Conservation (phyloP, 768 basidiomycete genomes). For the Nevesoporus exiguus region DNA sequence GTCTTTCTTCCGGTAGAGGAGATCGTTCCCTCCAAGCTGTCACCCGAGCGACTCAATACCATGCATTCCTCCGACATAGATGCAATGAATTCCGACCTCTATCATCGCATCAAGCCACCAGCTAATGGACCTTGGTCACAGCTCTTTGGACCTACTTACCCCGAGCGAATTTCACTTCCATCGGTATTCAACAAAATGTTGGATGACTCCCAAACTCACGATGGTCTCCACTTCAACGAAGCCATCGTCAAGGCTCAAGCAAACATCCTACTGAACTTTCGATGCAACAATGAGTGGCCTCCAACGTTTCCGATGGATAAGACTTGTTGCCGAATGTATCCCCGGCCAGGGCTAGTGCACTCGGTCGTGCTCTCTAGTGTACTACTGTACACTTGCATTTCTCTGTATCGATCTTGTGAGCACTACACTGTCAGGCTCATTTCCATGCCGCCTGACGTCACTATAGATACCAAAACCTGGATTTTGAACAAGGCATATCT, state of each 20-base stretch:
- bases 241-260: constrained; percentile 64
- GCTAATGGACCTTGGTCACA: constrained; percentile 29
- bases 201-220: constrained; percentile 68
- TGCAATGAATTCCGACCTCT: constrained; percentile 86
- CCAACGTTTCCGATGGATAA: constrained; percentile 65
- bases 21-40: constrained; percentile 62
- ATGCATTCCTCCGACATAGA: constrained; percentile 80
- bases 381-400: constrained; percentile 50
- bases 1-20: constrained; percentile 78
- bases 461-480: constrained; percentile 19
- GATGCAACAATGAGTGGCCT: constrained; percentile 71
- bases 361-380: constrained; percentile 46
- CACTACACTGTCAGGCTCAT: background rate
- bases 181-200: constrained; percentile 80
- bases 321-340: constrained; percentile 80
- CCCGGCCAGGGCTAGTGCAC: constrained; percentile 58
- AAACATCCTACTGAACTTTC: constrained; percentile 71
- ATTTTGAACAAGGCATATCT: constrained; percentile 14
- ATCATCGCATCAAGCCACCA: constrained; percentile 56
- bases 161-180: constrained; percentile 55
- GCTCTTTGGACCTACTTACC: constrained; percentile 19
- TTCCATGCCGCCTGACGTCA: constrained; percentile 15
- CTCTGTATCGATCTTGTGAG: constrained; percentile 37
- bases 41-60: constrained; percentile 56
- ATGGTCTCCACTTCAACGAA: constrained; percentile 80